These are phyloP conservation scores for Paecilomyces dactylethromorphus DNA, from an alignment of 2,329 filamentous ascomycete species.

Conservation along the genomic window DNA sequence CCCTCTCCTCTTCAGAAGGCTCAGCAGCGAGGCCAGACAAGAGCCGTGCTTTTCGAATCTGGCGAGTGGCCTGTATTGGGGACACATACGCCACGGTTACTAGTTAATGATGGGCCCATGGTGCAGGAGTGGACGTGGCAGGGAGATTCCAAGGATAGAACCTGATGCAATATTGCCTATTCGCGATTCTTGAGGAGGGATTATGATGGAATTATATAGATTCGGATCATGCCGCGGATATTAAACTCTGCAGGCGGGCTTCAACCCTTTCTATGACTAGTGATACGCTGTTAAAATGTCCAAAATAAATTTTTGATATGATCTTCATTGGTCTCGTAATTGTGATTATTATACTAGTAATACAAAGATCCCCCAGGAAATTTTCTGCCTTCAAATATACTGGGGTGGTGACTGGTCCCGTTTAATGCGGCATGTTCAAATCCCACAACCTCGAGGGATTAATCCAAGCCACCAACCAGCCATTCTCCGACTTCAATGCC, in stretches of 20 bases:
- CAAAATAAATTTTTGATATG: background rate
- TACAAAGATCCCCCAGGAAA: background rate
- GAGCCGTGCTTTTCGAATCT: constrained; percentile 27
- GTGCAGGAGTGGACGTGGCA: constrained; percentile 36
- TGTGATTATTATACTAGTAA: background rate
- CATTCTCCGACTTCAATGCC: constrained; percentile 41
- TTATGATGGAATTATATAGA: too few relatives aligned
- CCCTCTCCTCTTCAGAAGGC: constrained; percentile 19
- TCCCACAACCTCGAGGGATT: background rate
- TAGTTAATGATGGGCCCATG: constrained; percentile 23
- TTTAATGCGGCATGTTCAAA: too few relatives aligned
- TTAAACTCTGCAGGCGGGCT: too few relatives aligned
- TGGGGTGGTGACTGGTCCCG: too few relatives aligned
- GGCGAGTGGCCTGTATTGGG: constrained; percentile 15
- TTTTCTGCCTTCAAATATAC: too few relatives aligned
- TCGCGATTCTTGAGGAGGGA: too few relatives aligned
- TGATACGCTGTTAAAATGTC: too few relatives aligned
- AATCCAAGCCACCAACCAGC: constrained; percentile 34
- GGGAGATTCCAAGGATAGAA: background rate
- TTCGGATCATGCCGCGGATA: too few relatives aligned
- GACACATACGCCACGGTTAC: constrained; percentile 25
- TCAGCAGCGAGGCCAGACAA: constrained; percentile 18
- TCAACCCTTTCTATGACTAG: too few relatives aligned
- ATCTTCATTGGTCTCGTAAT: background rate
- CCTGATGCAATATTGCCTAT: too few relatives aligned